Percentiles rank a stretch among this genome's conserved stretches.
These are phyloP conservation scores for Ceratocystis eucalypticola DNA, from an alignment of 2,329 filamentous ascomycete genomes.

Conservation along the genomic window DNA sequence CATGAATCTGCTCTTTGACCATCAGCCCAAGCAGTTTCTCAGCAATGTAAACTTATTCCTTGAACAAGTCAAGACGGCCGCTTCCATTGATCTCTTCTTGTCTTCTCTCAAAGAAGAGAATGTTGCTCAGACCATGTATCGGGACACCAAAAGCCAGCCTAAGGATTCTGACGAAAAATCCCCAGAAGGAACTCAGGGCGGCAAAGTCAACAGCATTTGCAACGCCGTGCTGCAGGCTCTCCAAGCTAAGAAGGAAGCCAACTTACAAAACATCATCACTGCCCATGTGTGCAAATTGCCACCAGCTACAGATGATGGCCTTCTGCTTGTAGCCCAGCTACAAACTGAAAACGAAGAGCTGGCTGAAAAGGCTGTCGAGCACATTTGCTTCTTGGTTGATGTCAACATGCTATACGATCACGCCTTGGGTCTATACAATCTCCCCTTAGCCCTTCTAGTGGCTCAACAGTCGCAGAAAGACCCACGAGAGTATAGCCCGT, in stretches of 20 bases:
- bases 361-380: slow-evolving; percentile 80
- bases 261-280: slow-evolving; percentile 86
- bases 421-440: slow-evolving; percentile 77
- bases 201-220: slow-evolving; percentile 79
- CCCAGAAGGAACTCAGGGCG: slow-evolving; percentile 20
- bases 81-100: slow-evolving; percentile 81
- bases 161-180: slow-evolving; percentile 14
- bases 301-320: slow-evolving; percentile 74
- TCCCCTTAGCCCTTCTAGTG: slow-evolving; percentile 78
- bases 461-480: slow-evolving; percentile 95
- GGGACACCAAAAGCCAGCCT: slow-evolving; percentile 52
- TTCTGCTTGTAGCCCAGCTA: slow-evolving; percentile 64
- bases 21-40: slow-evolving; percentile 77
- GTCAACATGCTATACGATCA: slow-evolving; percentile 85
- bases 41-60: slow-evolving; percentile 62
- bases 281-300: slow-evolving; percentile 88
- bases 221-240: slow-evolving; percentile 61
- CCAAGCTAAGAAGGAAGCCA: slow-evolving; percentile 33
- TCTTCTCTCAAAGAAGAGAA: slow-evolving; percentile 86
- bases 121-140: slow-evolving; percentile 86
- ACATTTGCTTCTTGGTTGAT: slow-evolving; percentile 95
- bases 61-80: slow-evolving; percentile 66
- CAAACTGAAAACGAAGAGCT: slow-evolving; percentile 53
- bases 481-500: slow-evolving; percentile 87
- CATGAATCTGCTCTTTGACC: slow-evolving; percentile 94